Evolutionary conservation across 1,284 basidiomycete genomes (phyloP), one percentile per base, ranked within the genome.

Genomic region (Ustilago nuda): DNA sequence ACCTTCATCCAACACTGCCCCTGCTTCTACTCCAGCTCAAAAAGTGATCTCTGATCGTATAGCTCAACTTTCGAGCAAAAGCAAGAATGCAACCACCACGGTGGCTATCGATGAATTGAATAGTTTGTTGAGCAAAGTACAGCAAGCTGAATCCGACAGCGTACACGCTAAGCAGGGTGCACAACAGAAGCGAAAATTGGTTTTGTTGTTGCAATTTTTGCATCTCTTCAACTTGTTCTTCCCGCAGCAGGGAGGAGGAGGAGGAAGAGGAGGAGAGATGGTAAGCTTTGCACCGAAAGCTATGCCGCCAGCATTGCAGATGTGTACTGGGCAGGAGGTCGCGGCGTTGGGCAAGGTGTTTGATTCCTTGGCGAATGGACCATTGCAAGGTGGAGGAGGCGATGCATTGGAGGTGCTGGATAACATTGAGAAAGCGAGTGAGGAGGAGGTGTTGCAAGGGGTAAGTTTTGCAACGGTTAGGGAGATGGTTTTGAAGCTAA

Each of bases 161-260:
- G 33, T 19, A 23, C 33, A 57, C 30, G 27, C 43, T 4, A 45
- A 32, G 19, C 35, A 19, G 23, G 45, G 7, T 37, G 59, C 4
- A 23, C 45, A 58, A 19, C 45, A 56, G 51, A 76, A 76, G 32
- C 41, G 61, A 4, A 61, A 58, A 7, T 52, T 79, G 30, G 61
- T 72, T 32, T 60, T 79, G 15, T 35, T 79, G 55, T 71, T 79
- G 27, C 77, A 79, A 27, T 79, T 79, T 70, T 57, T 79, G 15
- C 77, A 79, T 57, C 73, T 79, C 54, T 76, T 74, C 57, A 67
- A 70, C 58, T 65, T 79, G 30, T 76, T 73, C 64, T 64, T 68
- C 19, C 66, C 70, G 35, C 69, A 73, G 36, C 67, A 64, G 1
- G 66, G 64, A 23, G 23, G 23, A 27, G 23, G 3, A 3, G 23